phyloP scores from a whole-genome alignment of 495 filamentous ascomycete genomes.

The Diplogelasinospora grovesii region DNA sequence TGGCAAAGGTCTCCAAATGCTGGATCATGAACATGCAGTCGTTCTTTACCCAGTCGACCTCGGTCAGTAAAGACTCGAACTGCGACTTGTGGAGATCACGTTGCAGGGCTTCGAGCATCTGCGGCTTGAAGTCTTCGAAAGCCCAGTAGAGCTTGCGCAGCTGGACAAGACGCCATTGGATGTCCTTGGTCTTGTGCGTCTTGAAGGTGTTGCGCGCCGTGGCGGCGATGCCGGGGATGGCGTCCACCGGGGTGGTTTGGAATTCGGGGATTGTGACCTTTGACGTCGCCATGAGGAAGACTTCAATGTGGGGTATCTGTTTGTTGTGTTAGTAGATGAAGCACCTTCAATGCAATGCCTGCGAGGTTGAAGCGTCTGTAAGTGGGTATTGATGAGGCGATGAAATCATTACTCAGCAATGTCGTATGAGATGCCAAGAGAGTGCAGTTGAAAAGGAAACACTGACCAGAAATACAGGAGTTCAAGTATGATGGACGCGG shows the following conservation, averaged over 20 bases:
- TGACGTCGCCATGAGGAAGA: conserved; percentile 23
- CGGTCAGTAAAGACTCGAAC: conserved; percentile 64
- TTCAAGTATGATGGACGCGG: no score
- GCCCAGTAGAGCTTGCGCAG: conserved; percentile 93
- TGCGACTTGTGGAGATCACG: conserved; percentile 66
- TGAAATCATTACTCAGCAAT: no score
- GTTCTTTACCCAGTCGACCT: conserved; percentile 65
- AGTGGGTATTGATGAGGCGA: no score
- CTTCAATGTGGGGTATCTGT: not conserved
- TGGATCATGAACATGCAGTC: conserved; percentile 71
- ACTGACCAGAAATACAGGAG: no score
- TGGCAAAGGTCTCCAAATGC: conserved; percentile 72
- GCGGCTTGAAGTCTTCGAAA: conserved; percentile 65
- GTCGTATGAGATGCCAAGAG: no score
- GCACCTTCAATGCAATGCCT: no score
- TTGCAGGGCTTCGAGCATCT: conserved; percentile 61
- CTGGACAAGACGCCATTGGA: conserved; percentile 77
- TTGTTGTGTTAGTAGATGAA: no score
- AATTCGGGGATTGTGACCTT: conserved; percentile 47
- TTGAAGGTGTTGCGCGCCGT: conserved; percentile 58
- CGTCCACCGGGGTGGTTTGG: conserved; percentile 58
- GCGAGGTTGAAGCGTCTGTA: no score
- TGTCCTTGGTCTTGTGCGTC: conserved; percentile 69
- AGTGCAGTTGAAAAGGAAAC: no score
- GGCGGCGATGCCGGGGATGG: conserved; percentile 54